phyloP scores from a whole-genome alignment of 345 rosid genomes.

The Brassica carinata region DNA sequence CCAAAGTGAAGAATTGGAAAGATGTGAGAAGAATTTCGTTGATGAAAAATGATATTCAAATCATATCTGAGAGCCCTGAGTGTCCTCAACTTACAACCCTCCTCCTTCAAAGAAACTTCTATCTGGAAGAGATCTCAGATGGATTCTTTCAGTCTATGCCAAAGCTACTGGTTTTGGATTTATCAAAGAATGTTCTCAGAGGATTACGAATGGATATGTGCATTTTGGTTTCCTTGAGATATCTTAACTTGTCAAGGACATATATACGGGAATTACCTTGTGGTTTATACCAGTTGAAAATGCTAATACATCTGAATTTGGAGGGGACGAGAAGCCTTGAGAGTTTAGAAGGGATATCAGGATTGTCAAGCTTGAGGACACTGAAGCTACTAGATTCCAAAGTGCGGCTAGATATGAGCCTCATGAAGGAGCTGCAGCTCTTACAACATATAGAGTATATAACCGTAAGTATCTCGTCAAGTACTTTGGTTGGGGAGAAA shows the following conservation, averaged over 20 bases:
- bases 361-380: neutral
- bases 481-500: neutral
- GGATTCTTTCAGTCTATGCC: constrained; percentile 38
- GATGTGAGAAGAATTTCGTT: neutral
- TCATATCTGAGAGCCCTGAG: neutral
- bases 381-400: neutral
- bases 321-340: neutral
- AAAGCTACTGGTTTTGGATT: constrained; percentile 29
- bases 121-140: neutral
- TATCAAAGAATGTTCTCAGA: constrained; percentile 20
- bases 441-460: neutral
- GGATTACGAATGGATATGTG: neutral
- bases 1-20: neutral
- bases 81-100: neutral
- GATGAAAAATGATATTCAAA: neutral
- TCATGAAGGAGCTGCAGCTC: neutral
- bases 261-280: neutral
- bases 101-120: neutral
- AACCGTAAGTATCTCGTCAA: neutral
- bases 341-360: neutral
- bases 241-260: neutral
- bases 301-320: neutral
- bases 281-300: neutral
- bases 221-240: neutral
- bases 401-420: neutral